Evolutionary conservation across 495 filamentous ascomycete species (phyloP).

Genomic region (Bacidia gigantensis): DNA sequence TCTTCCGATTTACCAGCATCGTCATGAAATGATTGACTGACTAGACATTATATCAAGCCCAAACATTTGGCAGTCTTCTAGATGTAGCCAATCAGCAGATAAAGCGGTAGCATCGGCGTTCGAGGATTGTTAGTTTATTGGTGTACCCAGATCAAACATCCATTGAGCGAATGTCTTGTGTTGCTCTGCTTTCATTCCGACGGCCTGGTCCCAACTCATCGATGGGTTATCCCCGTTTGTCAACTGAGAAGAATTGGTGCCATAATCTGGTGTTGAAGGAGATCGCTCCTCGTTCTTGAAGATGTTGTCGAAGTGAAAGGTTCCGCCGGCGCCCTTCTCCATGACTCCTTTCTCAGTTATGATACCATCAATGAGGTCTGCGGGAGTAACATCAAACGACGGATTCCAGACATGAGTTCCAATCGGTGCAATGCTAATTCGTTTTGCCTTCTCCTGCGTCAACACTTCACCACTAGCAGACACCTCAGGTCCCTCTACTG

Average conservation of each 20-base stretch:
- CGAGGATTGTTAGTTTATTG: not conserved
- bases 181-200: not conserved
- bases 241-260: not conserved
- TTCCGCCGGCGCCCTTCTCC: conserved; percentile 58
- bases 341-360: conserved; percentile 85
- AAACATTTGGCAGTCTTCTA: no score
- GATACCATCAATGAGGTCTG: conserved; percentile 77
- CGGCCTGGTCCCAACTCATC: not conserved
- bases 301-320: conserved; percentile 43
- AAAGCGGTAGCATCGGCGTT: not conserved
- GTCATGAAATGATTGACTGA: no score
- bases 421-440: conserved; percentile 67
- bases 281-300: conserved; percentile 25
- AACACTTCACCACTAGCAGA: conserved; percentile 31
- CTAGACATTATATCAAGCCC: no score
- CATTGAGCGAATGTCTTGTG: not conserved
- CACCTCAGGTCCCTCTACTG: conserved; percentile 53
- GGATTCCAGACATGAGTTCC: conserved; percentile 88
- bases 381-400: conserved; percentile 86
- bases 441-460: conserved; percentile 29
- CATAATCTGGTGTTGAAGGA: not conserved
- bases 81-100: no score
- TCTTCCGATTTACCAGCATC: no score
- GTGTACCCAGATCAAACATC: not conserved
- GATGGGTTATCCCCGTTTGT: not conserved